phyloP scores from a whole-genome alignment of 2,329 filamentous ascomycete species.

The Alternaria postmessia region DNA sequence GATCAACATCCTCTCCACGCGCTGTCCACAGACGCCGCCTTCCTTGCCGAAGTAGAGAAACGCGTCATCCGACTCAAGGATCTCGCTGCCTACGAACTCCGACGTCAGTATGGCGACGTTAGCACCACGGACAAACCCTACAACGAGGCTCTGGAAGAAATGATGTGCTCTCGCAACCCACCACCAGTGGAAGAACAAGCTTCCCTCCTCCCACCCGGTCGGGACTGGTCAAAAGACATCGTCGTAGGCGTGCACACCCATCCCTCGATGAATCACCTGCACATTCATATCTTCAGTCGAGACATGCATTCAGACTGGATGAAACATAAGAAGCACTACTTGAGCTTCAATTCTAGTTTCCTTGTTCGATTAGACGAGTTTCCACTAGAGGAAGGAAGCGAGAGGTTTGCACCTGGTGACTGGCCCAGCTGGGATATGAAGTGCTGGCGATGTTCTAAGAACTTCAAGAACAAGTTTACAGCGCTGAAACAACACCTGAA shows the following conservation, averaged over 20 bases:
- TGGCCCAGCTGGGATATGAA: constrained; percentile 72
- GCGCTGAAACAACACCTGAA: constrained; percentile 78
- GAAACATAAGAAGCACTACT: constrained; percentile 88
- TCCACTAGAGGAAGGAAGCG: constrained; percentile 73
- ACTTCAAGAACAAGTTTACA: constrained; percentile 78
- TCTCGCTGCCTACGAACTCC: constrained; percentile 78
- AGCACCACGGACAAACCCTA: constrained; percentile 71
- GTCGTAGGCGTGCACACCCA: constrained; percentile 82
- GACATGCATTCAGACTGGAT: constrained; percentile 78
- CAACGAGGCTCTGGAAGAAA: constrained; percentile 59
- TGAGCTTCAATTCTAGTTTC: constrained; percentile 87
- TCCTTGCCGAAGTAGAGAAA: constrained; percentile 69
- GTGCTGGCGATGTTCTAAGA: constrained; percentile 84
- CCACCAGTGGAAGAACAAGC: constrained; percentile 54
- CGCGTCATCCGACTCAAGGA: constrained; percentile 69
- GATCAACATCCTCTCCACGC: constrained; percentile 78
- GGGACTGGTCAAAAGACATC: constrained; percentile 81
- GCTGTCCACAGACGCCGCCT: constrained; percentile 69
- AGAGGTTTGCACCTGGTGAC: constrained; percentile 65
- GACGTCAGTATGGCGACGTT: constrained; percentile 69
- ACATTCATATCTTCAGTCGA: constrained; percentile 84
- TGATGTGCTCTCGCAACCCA: constrained; percentile 58
- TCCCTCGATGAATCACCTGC: constrained; percentile 91
- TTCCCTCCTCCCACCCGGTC: constrained; percentile 64
- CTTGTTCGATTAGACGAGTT: constrained; percentile 82